Conservation (phyloP, 177 flowering plant species). For the Vitis hybrid region DNA sequence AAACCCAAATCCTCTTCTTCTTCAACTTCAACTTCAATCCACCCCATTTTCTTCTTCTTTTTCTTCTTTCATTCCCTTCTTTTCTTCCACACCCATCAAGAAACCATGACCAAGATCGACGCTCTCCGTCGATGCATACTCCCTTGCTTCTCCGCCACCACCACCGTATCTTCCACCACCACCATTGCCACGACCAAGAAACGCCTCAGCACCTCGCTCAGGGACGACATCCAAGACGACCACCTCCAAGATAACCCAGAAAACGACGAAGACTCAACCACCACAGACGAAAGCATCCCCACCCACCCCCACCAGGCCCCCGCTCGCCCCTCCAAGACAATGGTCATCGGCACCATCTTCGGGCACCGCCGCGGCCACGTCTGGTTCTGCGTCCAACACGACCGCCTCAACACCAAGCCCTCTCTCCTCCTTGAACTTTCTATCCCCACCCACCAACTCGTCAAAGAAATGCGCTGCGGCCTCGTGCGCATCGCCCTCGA, state of each 20-base stretch:
- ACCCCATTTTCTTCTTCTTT: background rate
- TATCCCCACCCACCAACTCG: slow-evolving; percentile 53
- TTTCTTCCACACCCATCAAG: slow-evolving; percentile 2
- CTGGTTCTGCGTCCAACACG: slow-evolving; percentile 72
- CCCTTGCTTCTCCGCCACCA: slow-evolving; percentile 49
- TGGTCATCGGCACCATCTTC: slow-evolving; percentile 75
- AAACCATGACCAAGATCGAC: slow-evolving; percentile 45
- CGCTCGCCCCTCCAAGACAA: slow-evolving; percentile 54
- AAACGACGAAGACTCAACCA: slow-evolving; percentile 11
- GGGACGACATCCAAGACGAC: slow-evolving; percentile 39
- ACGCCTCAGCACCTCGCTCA: slow-evolving; percentile 63
- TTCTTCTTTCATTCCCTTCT: background rate
- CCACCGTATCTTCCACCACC: slow-evolving; percentile 23
- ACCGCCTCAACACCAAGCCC: slow-evolving; percentile 53
- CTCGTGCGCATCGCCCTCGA: slow-evolving; percentile 80
- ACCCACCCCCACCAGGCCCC: slow-evolving; percentile 11
- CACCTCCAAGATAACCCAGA: slow-evolving; percentile 8
- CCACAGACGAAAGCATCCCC: slow-evolving; percentile 4
- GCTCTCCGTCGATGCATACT: slow-evolving; percentile 63
- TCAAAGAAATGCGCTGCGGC: slow-evolving; percentile 72
- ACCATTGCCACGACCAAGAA: slow-evolving; percentile 43
- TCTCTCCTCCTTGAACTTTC: slow-evolving; percentile 73
- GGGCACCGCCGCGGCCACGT: slow-evolving; percentile 65
- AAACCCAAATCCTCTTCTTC: background rate
- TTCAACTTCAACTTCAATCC: background rate